Percentiles rank a stretch among this genome's conserved stretches.
phyloP scores from a whole-genome alignment of 805 yeast genomes.

The Candida mattraensis region DNA sequence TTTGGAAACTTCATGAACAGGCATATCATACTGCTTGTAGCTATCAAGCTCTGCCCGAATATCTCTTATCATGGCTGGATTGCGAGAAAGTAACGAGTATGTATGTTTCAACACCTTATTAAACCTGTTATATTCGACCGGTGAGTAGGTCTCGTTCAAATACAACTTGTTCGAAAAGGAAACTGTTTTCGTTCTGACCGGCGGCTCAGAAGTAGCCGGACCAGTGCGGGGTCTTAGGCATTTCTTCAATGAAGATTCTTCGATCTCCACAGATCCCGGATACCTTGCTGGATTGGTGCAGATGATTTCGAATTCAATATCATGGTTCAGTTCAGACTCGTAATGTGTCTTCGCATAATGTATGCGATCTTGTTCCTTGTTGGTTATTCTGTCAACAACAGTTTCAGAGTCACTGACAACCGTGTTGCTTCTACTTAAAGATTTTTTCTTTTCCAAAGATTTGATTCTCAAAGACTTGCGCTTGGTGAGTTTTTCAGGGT shows the following conservation, averaged over 20 bases:
- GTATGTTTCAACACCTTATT: constrained; percentile 50
- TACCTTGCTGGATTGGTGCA: no score
- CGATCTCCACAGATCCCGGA: no score
- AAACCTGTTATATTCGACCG: constrained; percentile 53
- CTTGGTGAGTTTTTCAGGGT: constrained; percentile 32
- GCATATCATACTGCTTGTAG: constrained; percentile 63
- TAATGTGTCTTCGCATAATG: no score
- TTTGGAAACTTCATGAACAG: constrained; percentile 61
- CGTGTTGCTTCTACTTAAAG: constrained; percentile 32
- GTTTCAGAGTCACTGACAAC: no score
- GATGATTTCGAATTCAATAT: no score
- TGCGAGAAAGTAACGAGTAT: constrained; percentile 43
- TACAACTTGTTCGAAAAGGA: constrained; percentile 46
- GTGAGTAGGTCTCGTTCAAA: constrained; percentile 53
- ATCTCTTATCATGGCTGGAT: constrained; percentile 49
- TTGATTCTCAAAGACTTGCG: constrained; percentile 36
- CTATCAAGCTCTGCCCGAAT: constrained; percentile 66
- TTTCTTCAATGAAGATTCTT: no score
- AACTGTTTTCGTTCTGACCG: no score
- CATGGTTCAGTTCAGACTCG: no score
- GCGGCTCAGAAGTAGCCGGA: no score
- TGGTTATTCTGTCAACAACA: no score
- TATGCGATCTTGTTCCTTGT: no score
- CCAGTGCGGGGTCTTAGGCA: no score
- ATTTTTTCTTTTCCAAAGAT: constrained; percentile 36